Evolutionary conservation across 371 early-diverging fungal genomes (phyloP), one percentile per base, ranked within the genome.

Genomic region (Mucor indicus): DNA sequence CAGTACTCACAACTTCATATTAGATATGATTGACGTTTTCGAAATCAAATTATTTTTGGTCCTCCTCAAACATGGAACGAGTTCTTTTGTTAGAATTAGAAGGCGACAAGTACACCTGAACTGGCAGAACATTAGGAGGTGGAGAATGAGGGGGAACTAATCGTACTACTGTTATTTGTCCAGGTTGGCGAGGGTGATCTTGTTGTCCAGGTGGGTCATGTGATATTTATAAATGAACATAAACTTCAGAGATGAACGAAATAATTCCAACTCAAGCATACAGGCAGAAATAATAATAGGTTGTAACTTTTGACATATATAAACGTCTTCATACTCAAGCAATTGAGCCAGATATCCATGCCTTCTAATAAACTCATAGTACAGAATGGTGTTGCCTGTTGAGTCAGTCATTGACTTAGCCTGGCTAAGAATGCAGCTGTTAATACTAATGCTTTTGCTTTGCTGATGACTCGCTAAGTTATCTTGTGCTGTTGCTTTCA

Each of bases 371-470:
- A 50, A 50, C 12, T 41, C 43, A 50, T 42, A 43, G 43, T 50
- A 50, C 4, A 50, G 36, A 36, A 50, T 30, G 43, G 50, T 36
- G n/a, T 50, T 27, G n/a, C 35, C 50, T 25, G 43, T 51, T 51
- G 52, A 44, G 15, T 30, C 30, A 29, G 52, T 44, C 44, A 51
- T 51, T 35, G 44, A 17, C 12, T 51, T 24, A 44, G 37, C 13
- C 4, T 51, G 44, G 23, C 20, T 51, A 24, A 38, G 38, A 51
- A 50, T 44, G 23, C 52, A 51, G 44, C 44, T 44, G 17, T 44
- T 44, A 31, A 51, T 44, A 3, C 52, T 24, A n/a, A 44, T 44
- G 19, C 31, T 51, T 51, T 51, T 51, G 23, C 38, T 51, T 44
- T 51, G 37, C 36, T 42, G 27, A 40, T 41, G 35, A 9, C 16